Evolutionary conservation across 2,329 filamentous ascomycete genomes (phyloP).

Genomic region (Monilinia fructicola): DNA sequence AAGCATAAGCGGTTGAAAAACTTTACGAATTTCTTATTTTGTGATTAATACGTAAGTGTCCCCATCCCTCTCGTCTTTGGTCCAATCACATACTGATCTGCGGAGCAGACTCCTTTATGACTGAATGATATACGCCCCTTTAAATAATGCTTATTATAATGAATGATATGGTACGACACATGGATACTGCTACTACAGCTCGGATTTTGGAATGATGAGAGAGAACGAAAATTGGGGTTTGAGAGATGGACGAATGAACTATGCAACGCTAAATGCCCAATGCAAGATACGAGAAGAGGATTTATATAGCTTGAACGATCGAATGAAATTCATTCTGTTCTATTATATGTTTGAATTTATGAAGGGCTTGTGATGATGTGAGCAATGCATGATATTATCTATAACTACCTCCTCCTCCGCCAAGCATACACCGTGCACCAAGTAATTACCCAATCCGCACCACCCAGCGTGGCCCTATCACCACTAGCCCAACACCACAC

Average conservation of each 20-base stretch:
- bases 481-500: neutral
- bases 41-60: constrained; percentile 19
- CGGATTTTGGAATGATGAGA: neutral
- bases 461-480: no score
- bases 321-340: neutral
- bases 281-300: no score
- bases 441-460: no score
- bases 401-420: no score
- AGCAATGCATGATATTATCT: neutral
- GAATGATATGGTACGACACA: constrained; percentile 2
- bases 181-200: constrained; percentile 12
- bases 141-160: constrained; percentile 20
- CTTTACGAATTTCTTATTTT: constrained; percentile 14
- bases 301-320: neutral
- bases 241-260: neutral
- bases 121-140: constrained; percentile 24
- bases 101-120: constrained; percentile 20
- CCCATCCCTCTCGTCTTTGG: no score
- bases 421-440: no score
- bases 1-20: neutral
- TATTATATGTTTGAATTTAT: neutral
- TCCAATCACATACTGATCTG: neutral
- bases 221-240: neutral
- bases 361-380: neutral
- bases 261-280: no score